phyloP scores from a whole-genome alignment of 257 asterid genomes.

The Solanum arcanum region DNA sequence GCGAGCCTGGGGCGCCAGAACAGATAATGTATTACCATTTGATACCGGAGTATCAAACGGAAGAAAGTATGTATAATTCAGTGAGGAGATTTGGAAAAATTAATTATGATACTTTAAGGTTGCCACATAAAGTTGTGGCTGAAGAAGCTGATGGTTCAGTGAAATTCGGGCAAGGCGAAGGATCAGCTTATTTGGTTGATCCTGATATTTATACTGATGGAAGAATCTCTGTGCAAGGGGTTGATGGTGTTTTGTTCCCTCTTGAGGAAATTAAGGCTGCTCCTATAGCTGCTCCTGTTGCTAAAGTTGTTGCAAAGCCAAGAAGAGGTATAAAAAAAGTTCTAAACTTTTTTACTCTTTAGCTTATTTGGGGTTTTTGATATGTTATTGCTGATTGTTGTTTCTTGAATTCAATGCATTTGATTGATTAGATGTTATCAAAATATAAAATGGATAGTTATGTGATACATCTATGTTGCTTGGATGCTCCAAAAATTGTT shows the following conservation, averaged over 20 bases:
- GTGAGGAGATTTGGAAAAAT: constrained; percentile 49
- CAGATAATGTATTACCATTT: constrained; percentile 24
- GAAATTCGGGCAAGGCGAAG: constrained; percentile 63
- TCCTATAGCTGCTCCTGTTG: constrained; percentile 34
- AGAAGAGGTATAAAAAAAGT: constrained; percentile 50
- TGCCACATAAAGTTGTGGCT: constrained; percentile 63
- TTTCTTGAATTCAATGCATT: not conserved
- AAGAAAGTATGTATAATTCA: constrained; percentile 33
- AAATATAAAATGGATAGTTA: not conserved
- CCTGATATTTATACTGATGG: constrained; percentile 98
- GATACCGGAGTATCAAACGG: constrained; percentile 21
- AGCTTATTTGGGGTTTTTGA: not conserved
- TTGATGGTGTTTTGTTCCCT: constrained; percentile 75
- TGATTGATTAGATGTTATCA: not conserved
- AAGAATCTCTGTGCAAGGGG: constrained; percentile 91
- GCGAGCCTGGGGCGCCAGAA: constrained; percentile 99
- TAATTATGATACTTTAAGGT: constrained; percentile 2
- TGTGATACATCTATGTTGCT: not conserved
- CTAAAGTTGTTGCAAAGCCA: constrained; percentile 40
- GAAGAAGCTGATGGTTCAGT: constrained; percentile 97
- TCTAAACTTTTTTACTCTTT: not conserved
- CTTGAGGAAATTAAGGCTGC: constrained; percentile 41
- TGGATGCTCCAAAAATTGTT: not conserved
- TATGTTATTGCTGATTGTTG: not conserved
- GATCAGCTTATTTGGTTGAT: constrained; percentile 73